Conservation (phyloP, 306 rosid species). For the Carpinus fangiana region DNA sequence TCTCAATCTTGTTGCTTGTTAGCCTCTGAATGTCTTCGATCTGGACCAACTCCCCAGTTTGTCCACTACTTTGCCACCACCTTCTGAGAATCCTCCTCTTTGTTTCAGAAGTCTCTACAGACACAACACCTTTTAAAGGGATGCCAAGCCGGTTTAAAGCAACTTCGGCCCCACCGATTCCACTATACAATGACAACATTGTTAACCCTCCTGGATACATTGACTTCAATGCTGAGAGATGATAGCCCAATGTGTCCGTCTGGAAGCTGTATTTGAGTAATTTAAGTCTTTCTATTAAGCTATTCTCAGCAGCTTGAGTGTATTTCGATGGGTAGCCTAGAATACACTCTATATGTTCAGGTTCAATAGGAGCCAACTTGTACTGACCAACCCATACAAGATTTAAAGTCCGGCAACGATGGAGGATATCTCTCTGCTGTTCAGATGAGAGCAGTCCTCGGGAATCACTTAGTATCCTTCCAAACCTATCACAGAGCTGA, state of each 20-base stretch:
- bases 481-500: conserved; percentile 65
- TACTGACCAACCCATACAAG: conserved; percentile 75
- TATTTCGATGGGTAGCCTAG: conserved; percentile 80
- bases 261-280: conserved; percentile 70
- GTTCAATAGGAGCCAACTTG: conserved; percentile 61
- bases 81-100: conserved; percentile 71
- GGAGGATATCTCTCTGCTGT: conserved; percentile 66
- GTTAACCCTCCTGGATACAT: conserved; percentile 70
- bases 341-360: conserved; percentile 63
- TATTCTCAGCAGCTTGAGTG: conserved; percentile 48
- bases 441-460: conserved; percentile 51
- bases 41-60: conserved; percentile 69
- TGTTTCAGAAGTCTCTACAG: conserved; percentile 62
- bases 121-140: conserved; percentile 62
- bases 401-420: conserved; percentile 54
- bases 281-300: conserved; percentile 58
- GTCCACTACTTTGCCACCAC: conserved; percentile 78
- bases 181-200: conserved; percentile 68
- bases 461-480: conserved; percentile 45
- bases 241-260: conserved; percentile 79
- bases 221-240: conserved; percentile 68
- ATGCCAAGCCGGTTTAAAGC: conserved; percentile 77
- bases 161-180: conserved; percentile 86
- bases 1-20: conserved; percentile 54
- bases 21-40: conserved; percentile 70